Conservation (phyloP, 805 yeast species). For the Monosporozyma unispora region DNA sequence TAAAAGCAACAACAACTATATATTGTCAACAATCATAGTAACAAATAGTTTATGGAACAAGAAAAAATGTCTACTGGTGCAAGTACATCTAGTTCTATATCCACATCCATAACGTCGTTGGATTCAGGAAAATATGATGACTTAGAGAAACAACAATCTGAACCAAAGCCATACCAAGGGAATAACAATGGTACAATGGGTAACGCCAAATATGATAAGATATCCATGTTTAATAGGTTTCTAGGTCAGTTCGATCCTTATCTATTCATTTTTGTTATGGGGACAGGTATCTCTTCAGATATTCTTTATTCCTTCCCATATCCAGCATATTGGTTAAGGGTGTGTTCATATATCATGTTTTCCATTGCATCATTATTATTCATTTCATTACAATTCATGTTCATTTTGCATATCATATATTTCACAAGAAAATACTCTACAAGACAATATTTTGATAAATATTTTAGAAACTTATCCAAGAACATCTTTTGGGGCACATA, state of each 20-base stretch:
- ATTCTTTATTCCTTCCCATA: constrained; percentile 61
- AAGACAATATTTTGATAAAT: constrained; percentile 25
- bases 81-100: neutral
- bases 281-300: constrained; percentile 63
- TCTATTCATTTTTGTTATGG: constrained; percentile 76
- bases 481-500: constrained; percentile 68
- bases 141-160: neutral
- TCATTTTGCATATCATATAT: constrained; percentile 33
- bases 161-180: neutral
- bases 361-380: constrained; percentile 46
- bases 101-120: neutral
- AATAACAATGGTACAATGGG: neutral
- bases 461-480: constrained; percentile 32
- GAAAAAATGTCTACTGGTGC: neutral
- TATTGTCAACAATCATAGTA: neutral
- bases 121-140: neutral
- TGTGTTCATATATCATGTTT: constrained; percentile 55
- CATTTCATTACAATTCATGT: constrained; percentile 35
- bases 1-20: neutral
- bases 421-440: constrained; percentile 21
- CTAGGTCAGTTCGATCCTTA: constrained; percentile 37
- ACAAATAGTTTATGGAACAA: neutral
- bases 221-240: neutral
- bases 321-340: constrained; percentile 46
- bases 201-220: neutral